Conservation (phyloP, 768 basidiomycete genomes). For the Macrocybe gigantea region DNA sequence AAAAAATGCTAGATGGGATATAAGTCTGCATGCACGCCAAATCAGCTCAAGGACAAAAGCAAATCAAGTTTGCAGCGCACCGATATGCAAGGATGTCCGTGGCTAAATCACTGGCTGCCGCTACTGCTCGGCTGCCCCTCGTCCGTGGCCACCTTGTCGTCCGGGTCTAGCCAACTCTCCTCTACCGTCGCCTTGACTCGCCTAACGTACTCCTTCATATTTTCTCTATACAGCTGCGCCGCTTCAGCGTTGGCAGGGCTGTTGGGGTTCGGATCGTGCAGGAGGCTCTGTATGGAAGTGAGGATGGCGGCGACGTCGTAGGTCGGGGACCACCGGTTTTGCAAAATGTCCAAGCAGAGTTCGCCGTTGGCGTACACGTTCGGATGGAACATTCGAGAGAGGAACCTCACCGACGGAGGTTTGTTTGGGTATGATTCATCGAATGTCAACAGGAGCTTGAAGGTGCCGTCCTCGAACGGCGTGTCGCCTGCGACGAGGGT, state of each 20-base stretch:
- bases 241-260: slow-evolving; percentile 99
- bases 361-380: slow-evolving; percentile 99
- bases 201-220: slow-evolving; percentile 97
- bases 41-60: too few relatives aligned
- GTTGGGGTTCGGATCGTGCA: slow-evolving; percentile 98
- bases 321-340: slow-evolving; percentile 98
- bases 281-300: slow-evolving; percentile 90
- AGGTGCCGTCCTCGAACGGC: slow-evolving; percentile 98
- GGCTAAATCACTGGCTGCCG: too few relatives aligned
- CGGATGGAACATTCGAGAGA: slow-evolving; percentile 97
- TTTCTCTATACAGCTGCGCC: slow-evolving; percentile 92
- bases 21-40: too few relatives aligned
- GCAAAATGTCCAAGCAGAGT: slow-evolving; percentile 95
- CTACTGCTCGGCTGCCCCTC: slow-evolving; percentile 1
- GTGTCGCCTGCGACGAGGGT: slow-evolving; percentile 68
- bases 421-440: slow-evolving; percentile 99
- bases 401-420: slow-evolving; percentile 94
- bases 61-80: too few relatives aligned
- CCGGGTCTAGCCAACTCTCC: slow-evolving; percentile 91
- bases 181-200: slow-evolving; percentile 92
- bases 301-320: slow-evolving; percentile 99
- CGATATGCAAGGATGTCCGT: too few relatives aligned
- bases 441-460: slow-evolving; percentile 92
- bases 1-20: too few relatives aligned
- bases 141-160: slow-evolving; percentile 44